Conservation (phyloP, 495 filamentous ascomycete species). For the Xylaria longipes region DNA sequence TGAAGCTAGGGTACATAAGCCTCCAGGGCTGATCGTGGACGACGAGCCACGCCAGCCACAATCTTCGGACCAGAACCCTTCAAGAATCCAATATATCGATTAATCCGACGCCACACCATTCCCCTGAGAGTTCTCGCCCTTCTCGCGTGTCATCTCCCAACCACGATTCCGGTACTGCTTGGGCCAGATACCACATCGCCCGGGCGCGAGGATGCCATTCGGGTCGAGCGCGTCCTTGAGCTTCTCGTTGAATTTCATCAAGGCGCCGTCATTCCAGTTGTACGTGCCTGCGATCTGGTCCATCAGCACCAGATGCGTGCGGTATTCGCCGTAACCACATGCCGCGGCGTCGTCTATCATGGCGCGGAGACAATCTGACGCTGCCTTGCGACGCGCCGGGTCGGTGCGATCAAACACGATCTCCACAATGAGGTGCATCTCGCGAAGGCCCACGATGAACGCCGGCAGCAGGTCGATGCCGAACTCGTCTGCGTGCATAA, state of each 20-base stretch:
- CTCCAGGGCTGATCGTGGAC: not conserved
- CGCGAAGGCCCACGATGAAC: constrained; percentile 56
- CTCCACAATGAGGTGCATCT: constrained; percentile 65
- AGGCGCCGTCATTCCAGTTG: constrained; percentile 57
- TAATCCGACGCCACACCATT: constrained; percentile 33
- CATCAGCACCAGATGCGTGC: constrained; percentile 62
- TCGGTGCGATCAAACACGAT: constrained; percentile 61
- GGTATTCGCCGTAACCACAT: constrained; percentile 63
- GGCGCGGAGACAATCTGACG: constrained; percentile 50
- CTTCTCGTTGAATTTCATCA: constrained; percentile 61
- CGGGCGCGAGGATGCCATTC: constrained; percentile 63
- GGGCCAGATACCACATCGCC: constrained; percentile 64
- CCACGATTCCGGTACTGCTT: constrained; percentile 51
- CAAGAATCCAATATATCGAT: not conserved
- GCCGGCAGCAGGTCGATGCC: constrained; percentile 58
- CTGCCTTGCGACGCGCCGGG: constrained; percentile 40
- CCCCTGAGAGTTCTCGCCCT: constrained; percentile 35
- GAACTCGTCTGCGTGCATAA: constrained; percentile 31
- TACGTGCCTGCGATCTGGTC: constrained; percentile 67
- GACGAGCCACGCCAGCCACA: not conserved
- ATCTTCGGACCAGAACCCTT: not conserved
- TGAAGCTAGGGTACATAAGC: too few species aligned
- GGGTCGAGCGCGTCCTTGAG: constrained; percentile 66
- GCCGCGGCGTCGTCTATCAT: constrained; percentile 56
- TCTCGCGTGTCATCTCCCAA: constrained; percentile 45